A percentile compares a stretch with the other conserved stretches of the same genome.
Conservation (phyloP, 176 grass and related monocot genomes). For the Themeda triandra region DNA sequence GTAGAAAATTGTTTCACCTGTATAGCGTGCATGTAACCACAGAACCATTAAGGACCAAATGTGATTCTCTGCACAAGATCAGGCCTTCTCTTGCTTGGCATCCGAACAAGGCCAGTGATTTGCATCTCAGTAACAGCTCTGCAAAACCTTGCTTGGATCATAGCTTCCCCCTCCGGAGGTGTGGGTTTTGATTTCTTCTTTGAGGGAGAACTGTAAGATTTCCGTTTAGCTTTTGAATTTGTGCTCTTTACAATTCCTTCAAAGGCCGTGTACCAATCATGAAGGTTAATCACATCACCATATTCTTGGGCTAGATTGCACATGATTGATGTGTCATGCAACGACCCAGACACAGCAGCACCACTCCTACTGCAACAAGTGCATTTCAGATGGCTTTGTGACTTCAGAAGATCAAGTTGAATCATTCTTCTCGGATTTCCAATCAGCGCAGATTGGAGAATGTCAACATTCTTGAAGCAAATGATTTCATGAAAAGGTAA, state of each 20-base stretch:
- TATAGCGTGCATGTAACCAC: neutral
- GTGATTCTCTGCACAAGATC: constrained; percentile 90
- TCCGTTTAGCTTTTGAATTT: constrained; percentile 49
- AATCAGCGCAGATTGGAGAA: constrained; percentile 77
- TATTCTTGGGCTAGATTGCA: constrained; percentile 88
- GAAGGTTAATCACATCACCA: constrained; percentile 89
- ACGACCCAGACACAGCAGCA: constrained; percentile 48
- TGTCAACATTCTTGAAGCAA: constrained; percentile 83
- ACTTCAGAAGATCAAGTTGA: constrained; percentile 85
- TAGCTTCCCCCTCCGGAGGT: constrained; percentile 44
- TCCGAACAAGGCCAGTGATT: constrained; percentile 68
- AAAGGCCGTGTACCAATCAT: constrained; percentile 89
- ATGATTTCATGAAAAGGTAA: constrained; percentile 85
- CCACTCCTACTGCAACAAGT: constrained; percentile 65
- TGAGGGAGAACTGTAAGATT: constrained; percentile 42
- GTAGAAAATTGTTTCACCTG: neutral
- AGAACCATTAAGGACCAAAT: constrained; percentile 55
- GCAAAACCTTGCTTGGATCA: constrained; percentile 89
- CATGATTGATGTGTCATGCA: constrained; percentile 91
- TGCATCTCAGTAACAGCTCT: constrained; percentile 82
- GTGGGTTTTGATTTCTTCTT: constrained; percentile 66
- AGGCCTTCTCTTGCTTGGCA: constrained; percentile 90
- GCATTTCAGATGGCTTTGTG: constrained; percentile 56
- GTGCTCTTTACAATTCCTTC: constrained; percentile 46
- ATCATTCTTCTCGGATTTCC: constrained; percentile 84